Evolutionary conservation across 2,329 filamentous ascomycete species (phyloP), one percentile per base, ranked within the genome.

Genomic region (Pseudogymnoascus sp.): DNA sequence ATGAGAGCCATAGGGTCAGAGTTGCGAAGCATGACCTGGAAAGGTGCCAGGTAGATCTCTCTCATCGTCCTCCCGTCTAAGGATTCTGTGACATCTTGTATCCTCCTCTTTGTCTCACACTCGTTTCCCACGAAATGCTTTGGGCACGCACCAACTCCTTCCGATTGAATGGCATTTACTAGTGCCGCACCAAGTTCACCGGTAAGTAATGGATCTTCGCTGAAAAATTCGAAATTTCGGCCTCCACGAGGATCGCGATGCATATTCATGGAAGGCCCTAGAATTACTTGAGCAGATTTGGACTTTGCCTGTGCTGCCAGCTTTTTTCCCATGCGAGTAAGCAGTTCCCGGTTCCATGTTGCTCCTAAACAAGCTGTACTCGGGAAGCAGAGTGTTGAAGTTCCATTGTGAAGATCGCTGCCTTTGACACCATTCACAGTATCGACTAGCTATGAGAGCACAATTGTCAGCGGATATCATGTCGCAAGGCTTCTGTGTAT

Each of bases 51-150:
- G 59, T 71, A 47, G 21, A 71, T 66, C 62, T 72, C 70, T 44
- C 70, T 66, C 40, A 71, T 64, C 61, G 68, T 66, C 50, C 70
- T 66, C 38, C 69, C 67, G 31, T 68, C 63, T 50, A 71, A 67
- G 18, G 65, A 63, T 63, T 70, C 69, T 37, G 69, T 65, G 16
- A 73, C 67, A 62, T 63, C 31, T 67, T 69, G 64, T 71, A 74
- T 12, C 65, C 69, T 40, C 63, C 68, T 28, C n/a, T 63, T 64
- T 4, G 70, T 72, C 62, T 73, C 71, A 59, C 69, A 67, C 53
- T 73, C 70, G 64, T 73, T 73, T 23, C 67, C 71, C n/a, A 69
- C 68, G 65, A 71, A 72, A 60, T 73, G 72, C 61, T 73, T 73
- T 25, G 70, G 69, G 23, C 67, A 71, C 12, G 70, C 70, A 40